Percentiles rank a stretch among this genome's conserved stretches.
These are phyloP conservation scores for Dipteronia dyeriana DNA, from an alignment of 345 rosid species.

Conservation along the genomic window DNA sequence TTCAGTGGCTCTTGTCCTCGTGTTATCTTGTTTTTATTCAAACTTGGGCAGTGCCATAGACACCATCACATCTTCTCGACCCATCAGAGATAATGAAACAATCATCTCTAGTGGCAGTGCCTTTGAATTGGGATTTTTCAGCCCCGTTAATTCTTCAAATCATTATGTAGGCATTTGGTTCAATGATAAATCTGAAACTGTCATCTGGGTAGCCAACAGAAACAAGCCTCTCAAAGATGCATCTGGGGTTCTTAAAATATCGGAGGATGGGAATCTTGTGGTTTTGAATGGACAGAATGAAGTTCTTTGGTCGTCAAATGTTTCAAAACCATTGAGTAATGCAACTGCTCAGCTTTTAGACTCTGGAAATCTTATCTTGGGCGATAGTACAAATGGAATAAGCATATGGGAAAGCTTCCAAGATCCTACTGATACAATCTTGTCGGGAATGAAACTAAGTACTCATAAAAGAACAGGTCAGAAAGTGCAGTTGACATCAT, in stretches of 20 bases:
- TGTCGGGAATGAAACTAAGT: constrained; percentile 41
- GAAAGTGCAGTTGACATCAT: constrained; percentile 41
- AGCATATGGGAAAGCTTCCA: constrained; percentile 62
- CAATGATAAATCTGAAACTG: constrained; percentile 25
- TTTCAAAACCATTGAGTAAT: constrained; percentile 22
- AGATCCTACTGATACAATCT: constrained; percentile 33
- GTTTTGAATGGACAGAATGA: constrained; percentile 36
- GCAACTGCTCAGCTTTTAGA: constrained; percentile 44
- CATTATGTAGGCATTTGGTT: constrained; percentile 67
- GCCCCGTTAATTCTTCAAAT: constrained; percentile 39
- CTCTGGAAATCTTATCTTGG: constrained; percentile 53
- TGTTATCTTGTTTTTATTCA: constrained; percentile 14
- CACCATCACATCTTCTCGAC: constrained; percentile 33
- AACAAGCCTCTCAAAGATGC: constrained; percentile 45
- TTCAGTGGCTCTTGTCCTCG: constrained; percentile 15
- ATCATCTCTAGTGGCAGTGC: constrained; percentile 31
- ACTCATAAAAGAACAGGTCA: constrained; percentile 28
- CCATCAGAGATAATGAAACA: constrained; percentile 37
- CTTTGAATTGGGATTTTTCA: constrained; percentile 62
- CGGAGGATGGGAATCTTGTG: constrained; percentile 50
- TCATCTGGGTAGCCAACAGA: constrained; percentile 60
- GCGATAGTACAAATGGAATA: constrained; percentile 21
- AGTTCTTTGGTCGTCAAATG: constrained; percentile 57
- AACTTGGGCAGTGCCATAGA: constrained; percentile 29
- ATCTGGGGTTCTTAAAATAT: constrained; percentile 45